phyloP scores from a whole-genome alignment of 2,329 filamentous ascomycete species.

The Emergomyces pasteurianus region DNA sequence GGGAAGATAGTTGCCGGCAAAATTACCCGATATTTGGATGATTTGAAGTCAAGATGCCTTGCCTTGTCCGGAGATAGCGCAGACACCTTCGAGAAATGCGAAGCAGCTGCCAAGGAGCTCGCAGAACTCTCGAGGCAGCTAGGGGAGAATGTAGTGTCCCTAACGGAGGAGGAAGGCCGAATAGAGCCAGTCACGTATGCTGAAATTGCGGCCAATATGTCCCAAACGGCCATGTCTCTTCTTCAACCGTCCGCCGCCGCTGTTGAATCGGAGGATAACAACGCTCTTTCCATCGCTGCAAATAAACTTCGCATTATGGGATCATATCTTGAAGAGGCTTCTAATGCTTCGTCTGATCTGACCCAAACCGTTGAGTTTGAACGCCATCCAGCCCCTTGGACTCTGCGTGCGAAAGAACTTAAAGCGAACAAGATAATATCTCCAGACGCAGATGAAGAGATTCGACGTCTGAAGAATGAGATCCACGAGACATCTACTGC shows the following conservation, averaged over 20 bases:
- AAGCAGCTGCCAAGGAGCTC: constrained; percentile 52
- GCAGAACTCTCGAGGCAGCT: constrained; percentile 54
- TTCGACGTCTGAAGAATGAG: constrained; percentile 67
- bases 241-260: constrained; percentile 15
- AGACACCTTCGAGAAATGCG: constrained; percentile 58
- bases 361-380: constrained; percentile 71
- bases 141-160: constrained; percentile 51
- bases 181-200: constrained; percentile 53
- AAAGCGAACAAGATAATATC: constrained; percentile 70
- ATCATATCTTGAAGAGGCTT: constrained; percentile 56
- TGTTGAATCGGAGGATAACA: constrained; percentile 25
- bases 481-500: constrained; percentile 63
- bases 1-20: constrained; percentile 75
- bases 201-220: constrained; percentile 54
- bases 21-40: constrained; percentile 62
- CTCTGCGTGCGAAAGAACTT: constrained; percentile 66
- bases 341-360: constrained; percentile 56
- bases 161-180: constrained; percentile 62
- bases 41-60: constrained; percentile 63
- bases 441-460: constrained; percentile 73
- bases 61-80: constrained; percentile 57
- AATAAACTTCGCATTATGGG: constrained; percentile 55
- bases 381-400: constrained; percentile 64
- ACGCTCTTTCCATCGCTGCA: constrained; percentile 58
- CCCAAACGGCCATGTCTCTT: constrained; percentile 19